Percentiles rank a stretch among this genome's conserved stretches.
Evolutionary conservation across 2,329 filamentous ascomycete species (phyloP).

Genomic region (Alternaria longipes): DNA sequence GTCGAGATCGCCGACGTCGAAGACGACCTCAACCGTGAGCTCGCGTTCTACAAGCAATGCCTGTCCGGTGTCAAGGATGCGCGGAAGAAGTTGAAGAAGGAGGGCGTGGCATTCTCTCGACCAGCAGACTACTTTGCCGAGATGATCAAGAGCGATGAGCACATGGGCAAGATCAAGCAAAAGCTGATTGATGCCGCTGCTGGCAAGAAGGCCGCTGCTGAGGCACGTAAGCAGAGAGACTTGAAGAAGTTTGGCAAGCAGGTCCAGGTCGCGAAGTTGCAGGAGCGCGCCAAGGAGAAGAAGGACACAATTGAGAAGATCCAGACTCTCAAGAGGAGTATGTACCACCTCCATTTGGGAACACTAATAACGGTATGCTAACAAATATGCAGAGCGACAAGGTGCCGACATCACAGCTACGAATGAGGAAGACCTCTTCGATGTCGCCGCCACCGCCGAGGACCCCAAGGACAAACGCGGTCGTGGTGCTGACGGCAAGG

Average conservation of each 20-base stretch:
- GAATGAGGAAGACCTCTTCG: conserved; percentile 88
- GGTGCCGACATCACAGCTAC: conserved; percentile 71
- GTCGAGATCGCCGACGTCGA: conserved; percentile 83
- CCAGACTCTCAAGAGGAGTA: conserved; percentile 93
- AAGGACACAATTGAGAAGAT: conserved; percentile 95
- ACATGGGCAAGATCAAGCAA: conserved; percentile 96
- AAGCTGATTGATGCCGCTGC: conserved; percentile 93
- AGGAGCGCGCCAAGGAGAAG: conserved; percentile 93
- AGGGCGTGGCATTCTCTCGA: conserved; percentile 84
- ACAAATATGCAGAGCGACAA: conserved; percentile 76
- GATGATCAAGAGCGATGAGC: conserved; percentile 98
- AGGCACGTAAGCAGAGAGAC: conserved; percentile 90
- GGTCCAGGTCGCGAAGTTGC: conserved; percentile 93
- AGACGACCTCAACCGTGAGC: conserved; percentile 90
- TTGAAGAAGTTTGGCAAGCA: conserved; percentile 99
- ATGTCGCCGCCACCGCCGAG: conserved; percentile 74
- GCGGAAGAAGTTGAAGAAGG: conserved; percentile 77
- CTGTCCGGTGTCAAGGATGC: conserved; percentile 79
- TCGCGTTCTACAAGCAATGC: conserved; percentile 91
- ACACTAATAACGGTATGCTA: conserved; percentile 21
- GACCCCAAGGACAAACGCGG: conserved; percentile 56
- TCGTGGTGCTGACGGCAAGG: conserved; percentile 39
- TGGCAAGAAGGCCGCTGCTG: conserved; percentile 87
- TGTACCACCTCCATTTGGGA: conserved; percentile 49
- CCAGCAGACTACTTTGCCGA: conserved; percentile 97